Evolutionary conservation across 192 early-diverging fungal genomes (phyloP), one percentile per base, ranked within the genome.

Genomic region (Backusella luteola): DNA sequence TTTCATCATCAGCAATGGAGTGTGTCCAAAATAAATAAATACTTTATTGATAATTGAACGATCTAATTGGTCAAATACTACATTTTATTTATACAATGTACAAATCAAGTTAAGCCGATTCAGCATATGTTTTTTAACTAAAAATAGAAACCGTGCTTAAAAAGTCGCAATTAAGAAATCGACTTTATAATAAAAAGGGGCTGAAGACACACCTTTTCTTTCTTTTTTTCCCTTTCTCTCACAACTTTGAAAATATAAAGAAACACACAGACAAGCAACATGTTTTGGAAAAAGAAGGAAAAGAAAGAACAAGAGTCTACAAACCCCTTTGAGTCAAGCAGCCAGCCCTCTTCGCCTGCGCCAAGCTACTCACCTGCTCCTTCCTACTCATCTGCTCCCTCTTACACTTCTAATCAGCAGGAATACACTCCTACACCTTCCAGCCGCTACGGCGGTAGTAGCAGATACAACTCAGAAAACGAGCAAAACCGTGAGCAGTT

Each of bases 251-350:
- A 23, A 23, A 23, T 8, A 56, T 23, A 23, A 63, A 29, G 19
- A 63, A 63, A 23, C 11, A 63, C 9, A 63, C 32, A 71, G 4
- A 71, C 6, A 69, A 39, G n/a, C 1, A 42, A 70, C 42, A 79
- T 79, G 78, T 79, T 79, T 52, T 79, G 78, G 78, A 73, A 69
- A 74, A 79, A 79, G 68, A 79, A 79, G 36, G 78, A 79, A 34
- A 79, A 79, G 32, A 66, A 66, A 36, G 35, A 35, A 41, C 23
- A 72, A 39, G 38, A 68, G 44, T 79, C 73, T 11, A 80, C 72
- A 8, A 81, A 81, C 56, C 80, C 80, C 14, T 81, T 81, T 67
- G 80, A 81, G 12, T 59, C 71, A 42, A 29, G 66, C 6, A 59
- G 63, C 21, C 76, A 59, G 41, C 42, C 56, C 17, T 66, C 75